Conservation (phyloP, 2,329 filamentous ascomycete genomes). For the Alternaria conjuncta region DNA sequence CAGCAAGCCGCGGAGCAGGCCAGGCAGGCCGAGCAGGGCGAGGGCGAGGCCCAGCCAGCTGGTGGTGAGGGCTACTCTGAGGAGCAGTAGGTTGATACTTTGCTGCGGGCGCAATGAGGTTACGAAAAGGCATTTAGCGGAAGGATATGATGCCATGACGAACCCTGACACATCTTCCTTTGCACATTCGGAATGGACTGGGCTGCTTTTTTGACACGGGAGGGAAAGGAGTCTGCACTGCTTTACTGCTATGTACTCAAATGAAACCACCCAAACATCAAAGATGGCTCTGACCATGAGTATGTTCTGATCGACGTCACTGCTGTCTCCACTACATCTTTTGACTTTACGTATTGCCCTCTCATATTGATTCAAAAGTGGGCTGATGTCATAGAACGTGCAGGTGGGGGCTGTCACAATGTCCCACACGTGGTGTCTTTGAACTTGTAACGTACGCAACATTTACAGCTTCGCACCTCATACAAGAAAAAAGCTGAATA, state of each 20-base stretch:
- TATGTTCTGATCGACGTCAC: background rate
- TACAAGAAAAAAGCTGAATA: no score
- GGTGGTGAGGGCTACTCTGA: slow-evolving; percentile 38
- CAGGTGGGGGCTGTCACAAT: background rate
- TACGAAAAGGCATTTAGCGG: slow-evolving; percentile 38
- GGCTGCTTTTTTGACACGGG: slow-evolving; percentile 38
- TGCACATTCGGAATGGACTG: slow-evolving; percentile 39
- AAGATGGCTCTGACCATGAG: slow-evolving; percentile 35
- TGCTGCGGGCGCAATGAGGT: slow-evolving; percentile 37
- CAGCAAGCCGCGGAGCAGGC: slow-evolving; percentile 70
- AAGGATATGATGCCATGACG: slow-evolving; percentile 35
- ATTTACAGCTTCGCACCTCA: slow-evolving; percentile 6
- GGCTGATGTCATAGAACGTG: background rate
- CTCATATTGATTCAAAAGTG: background rate
- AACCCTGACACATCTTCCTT: slow-evolving; percentile 38
- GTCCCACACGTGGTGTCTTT: background rate
- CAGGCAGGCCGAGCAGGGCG: slow-evolving; percentile 65
- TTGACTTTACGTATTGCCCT: background rate
- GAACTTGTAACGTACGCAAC: background rate
- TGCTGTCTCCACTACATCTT: background rate
- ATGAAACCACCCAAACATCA: slow-evolving; percentile 40
- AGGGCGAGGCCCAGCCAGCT: slow-evolving; percentile 53
- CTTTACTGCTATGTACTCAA: slow-evolving; percentile 41
- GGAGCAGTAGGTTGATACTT: slow-evolving; percentile 39
- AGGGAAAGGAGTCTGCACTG: slow-evolving; percentile 38